Conservation (phyloP, 1,139 yeast genomes). For the Suzukiozyma palmioleophila region DNA sequence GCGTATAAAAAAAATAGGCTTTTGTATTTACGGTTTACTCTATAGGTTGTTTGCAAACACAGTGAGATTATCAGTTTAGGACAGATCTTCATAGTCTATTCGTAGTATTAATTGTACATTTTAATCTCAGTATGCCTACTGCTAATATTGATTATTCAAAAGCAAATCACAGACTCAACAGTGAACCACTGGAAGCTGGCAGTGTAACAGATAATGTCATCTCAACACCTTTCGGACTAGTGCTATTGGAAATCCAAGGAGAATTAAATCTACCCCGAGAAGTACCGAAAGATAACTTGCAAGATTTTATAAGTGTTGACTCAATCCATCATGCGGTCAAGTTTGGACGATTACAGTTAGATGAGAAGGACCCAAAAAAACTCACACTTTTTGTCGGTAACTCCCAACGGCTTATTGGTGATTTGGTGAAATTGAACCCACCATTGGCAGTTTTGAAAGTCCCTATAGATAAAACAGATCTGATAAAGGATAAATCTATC, state of each 20-base stretch:
- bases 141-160: constrained; percentile 25
- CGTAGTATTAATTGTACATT: too few relatives aligned
- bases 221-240: constrained; percentile 54
- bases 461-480: constrained; percentile 17
- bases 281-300: constrained; percentile 27
- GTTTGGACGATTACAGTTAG: constrained; percentile 57
- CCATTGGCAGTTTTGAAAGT: constrained; percentile 60
- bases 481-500: constrained; percentile 20
- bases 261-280: constrained; percentile 52
- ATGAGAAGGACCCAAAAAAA: constrained; percentile 33
- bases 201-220: constrained; percentile 20
- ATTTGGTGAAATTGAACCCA: constrained; percentile 48
- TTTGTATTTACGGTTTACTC: too few relatives aligned
- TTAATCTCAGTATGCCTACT: constrained; percentile 20
- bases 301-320: constrained; percentile 30
- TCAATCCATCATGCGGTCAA: constrained; percentile 45
- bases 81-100: too few relatives aligned
- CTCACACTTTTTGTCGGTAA: constrained; percentile 61
- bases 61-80: too few relatives aligned
- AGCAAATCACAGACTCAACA: constrained; percentile 18
- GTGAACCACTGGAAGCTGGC: constrained; percentile 1
- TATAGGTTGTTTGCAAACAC: too few relatives aligned
- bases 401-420: constrained; percentile 62
- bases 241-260: constrained; percentile 68
- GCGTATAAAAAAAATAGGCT: too few relatives aligned